Evolutionary conservation across 176 grass and related monocot genomes (phyloP).

Genomic region (Carex scoparia): DNA sequence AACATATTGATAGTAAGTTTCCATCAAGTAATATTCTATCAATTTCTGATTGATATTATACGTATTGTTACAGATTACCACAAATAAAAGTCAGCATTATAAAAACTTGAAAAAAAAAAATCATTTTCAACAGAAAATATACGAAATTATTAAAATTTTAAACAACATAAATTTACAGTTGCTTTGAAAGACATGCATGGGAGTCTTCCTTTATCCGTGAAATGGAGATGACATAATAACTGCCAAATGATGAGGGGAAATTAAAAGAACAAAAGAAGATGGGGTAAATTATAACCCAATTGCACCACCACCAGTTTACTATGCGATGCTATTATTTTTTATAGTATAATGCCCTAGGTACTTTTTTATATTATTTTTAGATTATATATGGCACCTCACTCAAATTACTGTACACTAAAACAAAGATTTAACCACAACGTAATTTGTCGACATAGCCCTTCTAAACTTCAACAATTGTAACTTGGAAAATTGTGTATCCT

Average conservation of each 20-base stretch:
- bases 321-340: neutral
- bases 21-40: too few species aligned
- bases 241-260: neutral
- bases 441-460: neutral
- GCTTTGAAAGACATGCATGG: neutral
- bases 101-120: too few species aligned
- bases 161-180: neutral
- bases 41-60: too few species aligned
- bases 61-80: too few species aligned
- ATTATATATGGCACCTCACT: neutral
- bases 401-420: neutral
- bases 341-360: neutral
- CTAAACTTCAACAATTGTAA: neutral
- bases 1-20: too few species aligned
- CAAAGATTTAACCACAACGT: neutral
- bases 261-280: conserved; percentile 10
- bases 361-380: neutral
- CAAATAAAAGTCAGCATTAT: too few species aligned
- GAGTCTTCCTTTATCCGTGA: neutral
- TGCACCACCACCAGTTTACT: neutral
- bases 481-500: neutral
- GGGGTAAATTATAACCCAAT: conserved; percentile 13
- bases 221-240: neutral
- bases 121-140: neutral
- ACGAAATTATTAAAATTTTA: neutral